Conservation (phyloP, 257 asterid genomes). For the Capsicum baccatum region DNA sequence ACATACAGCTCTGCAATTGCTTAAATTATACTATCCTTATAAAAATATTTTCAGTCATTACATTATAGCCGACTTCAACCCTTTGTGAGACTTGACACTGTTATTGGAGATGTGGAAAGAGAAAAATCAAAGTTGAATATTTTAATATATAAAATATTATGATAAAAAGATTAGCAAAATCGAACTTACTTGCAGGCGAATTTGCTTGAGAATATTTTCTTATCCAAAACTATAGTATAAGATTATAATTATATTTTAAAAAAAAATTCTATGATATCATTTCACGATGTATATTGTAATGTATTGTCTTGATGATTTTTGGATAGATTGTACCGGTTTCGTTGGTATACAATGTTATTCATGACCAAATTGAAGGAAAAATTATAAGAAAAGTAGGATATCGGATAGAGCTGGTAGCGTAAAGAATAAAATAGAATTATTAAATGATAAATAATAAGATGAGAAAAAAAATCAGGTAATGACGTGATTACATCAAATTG, state of each 20-base stretch:
- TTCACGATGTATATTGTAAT: too few relatives aligned
- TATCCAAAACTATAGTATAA: background rate
- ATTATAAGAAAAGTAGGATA: too few relatives aligned
- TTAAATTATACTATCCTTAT: background rate
- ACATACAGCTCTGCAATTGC: slow-evolving; percentile 4
- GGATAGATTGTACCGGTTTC: too few relatives aligned
- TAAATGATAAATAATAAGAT: too few relatives aligned
- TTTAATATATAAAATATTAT: background rate
- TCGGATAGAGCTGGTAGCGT: too few relatives aligned
- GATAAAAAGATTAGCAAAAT: background rate
- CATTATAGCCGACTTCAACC: background rate
- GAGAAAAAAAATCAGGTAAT: too few relatives aligned
- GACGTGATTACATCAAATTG: too few relatives aligned
- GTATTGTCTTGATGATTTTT: too few relatives aligned
- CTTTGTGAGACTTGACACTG: background rate
- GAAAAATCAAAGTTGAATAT: slow-evolving; percentile 15
- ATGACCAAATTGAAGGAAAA: too few relatives aligned
- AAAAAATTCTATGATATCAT: too few relatives aligned
- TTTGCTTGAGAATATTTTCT: background rate
- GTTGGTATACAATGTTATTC: too few relatives aligned
- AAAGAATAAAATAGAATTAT: too few relatives aligned
- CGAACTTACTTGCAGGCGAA: background rate
- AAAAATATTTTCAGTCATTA: background rate
- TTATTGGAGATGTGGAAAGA: background rate
- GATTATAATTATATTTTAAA: background rate